Conservation (phyloP, 177 flowering plant genomes). For the Vitis hybrid region DNA sequence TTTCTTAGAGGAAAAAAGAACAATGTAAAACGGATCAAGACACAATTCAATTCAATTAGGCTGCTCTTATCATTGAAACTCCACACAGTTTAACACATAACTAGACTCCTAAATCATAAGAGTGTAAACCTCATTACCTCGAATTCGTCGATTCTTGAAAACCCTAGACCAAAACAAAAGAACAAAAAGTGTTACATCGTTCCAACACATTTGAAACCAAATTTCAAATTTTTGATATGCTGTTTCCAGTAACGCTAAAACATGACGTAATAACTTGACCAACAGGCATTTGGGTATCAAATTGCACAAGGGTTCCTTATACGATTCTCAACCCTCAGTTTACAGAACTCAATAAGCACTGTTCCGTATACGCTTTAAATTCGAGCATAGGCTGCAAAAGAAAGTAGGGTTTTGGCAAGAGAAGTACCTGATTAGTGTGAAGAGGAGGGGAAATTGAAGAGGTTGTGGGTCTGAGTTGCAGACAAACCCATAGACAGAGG, state of each 20-base stretch:
- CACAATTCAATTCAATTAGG: background rate
- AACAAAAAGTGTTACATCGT: background rate
- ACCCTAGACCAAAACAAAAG: constrained; percentile 28
- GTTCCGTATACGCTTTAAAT: too few relatives aligned
- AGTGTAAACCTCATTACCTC: constrained; percentile 28
- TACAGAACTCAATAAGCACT: too few relatives aligned
- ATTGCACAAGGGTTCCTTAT: too few relatives aligned
- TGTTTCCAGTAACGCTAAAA: too few relatives aligned
- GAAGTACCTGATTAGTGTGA: background rate
- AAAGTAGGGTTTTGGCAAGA: background rate
- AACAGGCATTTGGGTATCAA: too few relatives aligned
- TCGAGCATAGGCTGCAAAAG: too few relatives aligned
- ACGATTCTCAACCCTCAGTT: too few relatives aligned
- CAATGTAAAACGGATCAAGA: background rate
- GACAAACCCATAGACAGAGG: background rate
- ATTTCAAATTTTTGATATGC: too few relatives aligned
- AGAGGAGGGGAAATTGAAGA: constrained; percentile 3
- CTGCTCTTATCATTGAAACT: too few relatives aligned
- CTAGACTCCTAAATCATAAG: too few relatives aligned
- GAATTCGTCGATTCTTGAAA: constrained; percentile 21
- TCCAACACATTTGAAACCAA: background rate
- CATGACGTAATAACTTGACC: too few relatives aligned
- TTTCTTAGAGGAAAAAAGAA: background rate
- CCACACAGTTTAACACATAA: too few relatives aligned
- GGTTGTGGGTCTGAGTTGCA: background rate